Conservation (phyloP, 495 filamentous ascomycete genomes). For the Trichoderma gamsii region DNA sequence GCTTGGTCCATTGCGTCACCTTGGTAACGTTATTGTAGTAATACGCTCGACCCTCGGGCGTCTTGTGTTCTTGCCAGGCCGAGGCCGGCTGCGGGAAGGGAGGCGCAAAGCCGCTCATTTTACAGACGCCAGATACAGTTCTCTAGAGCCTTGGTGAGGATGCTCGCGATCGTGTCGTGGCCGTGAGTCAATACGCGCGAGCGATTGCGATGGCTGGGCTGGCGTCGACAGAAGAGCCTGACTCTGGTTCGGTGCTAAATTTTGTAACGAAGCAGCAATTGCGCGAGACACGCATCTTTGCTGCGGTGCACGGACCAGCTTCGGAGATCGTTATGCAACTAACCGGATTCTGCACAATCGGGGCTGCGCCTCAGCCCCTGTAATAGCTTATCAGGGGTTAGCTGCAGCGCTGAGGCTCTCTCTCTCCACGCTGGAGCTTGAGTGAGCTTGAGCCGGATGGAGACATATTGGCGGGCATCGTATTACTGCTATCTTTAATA, state of each 20-base stretch:
- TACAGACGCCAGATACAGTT: conserved; percentile 18
- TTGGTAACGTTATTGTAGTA: conserved; percentile 88
- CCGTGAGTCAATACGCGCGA: neutral
- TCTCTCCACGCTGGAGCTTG: conserved; percentile 7
- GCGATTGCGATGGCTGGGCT: neutral
- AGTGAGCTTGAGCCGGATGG: neutral
- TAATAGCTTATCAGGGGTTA: neutral
- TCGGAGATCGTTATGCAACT: conserved; percentile 5
- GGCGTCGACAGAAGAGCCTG: neutral
- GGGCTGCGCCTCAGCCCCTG: neutral
- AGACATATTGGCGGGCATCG: neutral
- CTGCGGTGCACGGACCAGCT: conserved; percentile 8
- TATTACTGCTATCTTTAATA: neutral
- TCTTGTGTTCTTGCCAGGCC: conserved; percentile 78
- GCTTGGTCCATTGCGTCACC: conserved; percentile 90
- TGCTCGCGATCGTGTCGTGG: neutral
- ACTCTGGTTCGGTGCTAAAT: conserved; percentile 17
- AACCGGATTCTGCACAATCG: neutral
- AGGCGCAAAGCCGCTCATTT: conserved; percentile 61
- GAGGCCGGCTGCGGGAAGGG: conserved; percentile 45
- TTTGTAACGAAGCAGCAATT: conserved; percentile 11
- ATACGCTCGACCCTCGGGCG: conserved; percentile 80
- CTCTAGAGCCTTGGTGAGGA: neutral
- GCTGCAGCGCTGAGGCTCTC: neutral
- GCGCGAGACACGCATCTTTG: conserved; percentile 10